Evolutionary conservation across 2,329 filamentous ascomycete species (phyloP), one percentile per base, ranked within the genome.

Genomic region (Sphaerostilbella broomeana): DNA sequence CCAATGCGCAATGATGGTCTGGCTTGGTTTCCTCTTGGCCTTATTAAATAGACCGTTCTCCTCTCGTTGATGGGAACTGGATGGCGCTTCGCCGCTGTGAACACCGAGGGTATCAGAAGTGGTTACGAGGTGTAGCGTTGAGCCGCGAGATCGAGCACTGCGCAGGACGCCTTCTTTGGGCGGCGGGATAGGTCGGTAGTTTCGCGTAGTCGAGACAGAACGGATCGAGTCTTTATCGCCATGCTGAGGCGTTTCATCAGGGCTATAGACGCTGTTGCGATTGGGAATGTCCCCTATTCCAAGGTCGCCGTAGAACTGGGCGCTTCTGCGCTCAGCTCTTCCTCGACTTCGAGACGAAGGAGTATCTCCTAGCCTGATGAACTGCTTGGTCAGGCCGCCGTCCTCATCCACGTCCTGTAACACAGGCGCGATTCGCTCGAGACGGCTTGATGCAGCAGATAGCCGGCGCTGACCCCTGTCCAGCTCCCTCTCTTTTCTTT

Each of bases 401-500:
- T 89, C 84, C 59, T 94, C 87, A 43, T 88, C 80, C 10, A 90
- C 84, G 47, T 89, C 84, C 31, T 79, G 75, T 12, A 94, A 68
- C 15, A 80, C 81, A 8, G 86, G 82, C 2, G 85, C 85, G 54
- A 94, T 75, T 28, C 84, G 78, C 56, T 92, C 86, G 6, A 95
- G 67, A 22, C 89, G 81, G 58, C 86, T 90, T 42, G 89, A 95
- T 5, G 90, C 88, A 41, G 86, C 86, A 46, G 92, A 97, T 31
- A 97, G 69, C 27, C 90, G 79, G 37, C 88, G 75, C 20, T 92
- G 70, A 45, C 79, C 86, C 58, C 87, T 79, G 54, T 97, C 87
- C 2, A 75, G 73, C 53, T 98, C 89, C 51, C 79, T 81, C 57
- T 97, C 89, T 55, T 76, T 87, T 7, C 90, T 77, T 57, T 90